Conservation (phyloP, 139 green algal species). For the Mesotaenium endlicherianum region DNA sequence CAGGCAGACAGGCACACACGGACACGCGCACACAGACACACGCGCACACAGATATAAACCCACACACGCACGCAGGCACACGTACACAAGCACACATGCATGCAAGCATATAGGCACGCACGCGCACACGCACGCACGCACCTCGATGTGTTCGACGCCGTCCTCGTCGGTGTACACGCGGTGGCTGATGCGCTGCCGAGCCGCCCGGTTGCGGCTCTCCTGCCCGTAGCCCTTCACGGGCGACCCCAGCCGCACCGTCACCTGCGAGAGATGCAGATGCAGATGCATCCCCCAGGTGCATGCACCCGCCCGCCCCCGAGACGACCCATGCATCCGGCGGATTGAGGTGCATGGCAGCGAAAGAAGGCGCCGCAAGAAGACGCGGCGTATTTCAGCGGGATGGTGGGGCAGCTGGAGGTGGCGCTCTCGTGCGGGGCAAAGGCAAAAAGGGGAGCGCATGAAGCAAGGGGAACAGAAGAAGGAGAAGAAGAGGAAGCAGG, state of each 20-base stretch:
- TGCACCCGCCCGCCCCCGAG: too few species aligned
- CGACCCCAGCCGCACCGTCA: slow-evolving; percentile 17
- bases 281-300: too few species aligned
- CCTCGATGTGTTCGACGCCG: slow-evolving; percentile 82
- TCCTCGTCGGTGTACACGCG: slow-evolving; percentile 77
- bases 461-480: too few species aligned
- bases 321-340: too few species aligned
- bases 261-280: slow-evolving; percentile 7
- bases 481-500: too few species aligned
- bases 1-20: background rate
- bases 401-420: too few species aligned
- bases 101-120: too few species aligned
- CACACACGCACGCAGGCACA: background rate
- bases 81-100: background rate
- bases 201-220: slow-evolving; percentile 76
- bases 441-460: too few species aligned
- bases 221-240: slow-evolving; percentile 71
- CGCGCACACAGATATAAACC: background rate
- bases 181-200: slow-evolving; percentile 86
- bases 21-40: background rate
- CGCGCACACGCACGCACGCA: slow-evolving; percentile 22
- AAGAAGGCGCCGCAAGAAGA: too few species aligned
- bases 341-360: too few species aligned
- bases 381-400: too few species aligned
- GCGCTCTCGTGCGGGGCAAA: too few species aligned